Evolutionary conservation across 805 yeast species (phyloP), one percentile per base, ranked within the genome.

Genomic region (Lachancea quebecensis): DNA sequence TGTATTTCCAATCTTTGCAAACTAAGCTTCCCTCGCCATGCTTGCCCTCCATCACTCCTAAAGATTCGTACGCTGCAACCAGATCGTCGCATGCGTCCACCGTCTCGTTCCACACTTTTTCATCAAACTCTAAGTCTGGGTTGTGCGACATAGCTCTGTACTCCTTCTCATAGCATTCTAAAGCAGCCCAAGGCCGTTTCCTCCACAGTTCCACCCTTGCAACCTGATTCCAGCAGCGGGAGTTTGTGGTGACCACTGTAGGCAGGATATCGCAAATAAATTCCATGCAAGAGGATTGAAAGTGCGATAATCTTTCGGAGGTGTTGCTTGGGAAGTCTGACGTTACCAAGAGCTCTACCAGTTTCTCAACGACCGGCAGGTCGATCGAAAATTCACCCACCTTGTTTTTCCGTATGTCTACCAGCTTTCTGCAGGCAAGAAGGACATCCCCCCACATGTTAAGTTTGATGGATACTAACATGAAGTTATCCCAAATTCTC

Each of bases 1-100:
- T 88, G 66, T 82, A 85, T 58, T 79, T 84, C 97, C 97, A 90
- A 59, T 89, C 95, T 58, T 82, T 79, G 62, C 96, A 89, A 9
- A 90, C 95, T n/a, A 82, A 53, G 60, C 85, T 87, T 16, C 82
- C 95, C 2, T 87, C 89, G 18, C 83, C 84, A 57, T 81, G 75
- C 55, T 78, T 82, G 7, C 95, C 95, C 10, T 85, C 84, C 53
- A 78, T 64, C 47, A 84, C 93, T n/a, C 98, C 98, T 29, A 86
- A 72, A 2, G 85, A 81, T 58, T 82, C 89, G 61, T 89, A 91
- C 1, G 96, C 91, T 35, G 93, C 85, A 2, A 85, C 81, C 45
- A 91, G 70, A 50, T 89, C 95, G 30, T 69, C 64, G 59, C 95
- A 85, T 0, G 85, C 75, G 17, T 81, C 90, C 4, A 86, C 89